Base-by-base conservation (phyloP, 768 basidiomycete species). In the Jaapia argillacea region DNA sequence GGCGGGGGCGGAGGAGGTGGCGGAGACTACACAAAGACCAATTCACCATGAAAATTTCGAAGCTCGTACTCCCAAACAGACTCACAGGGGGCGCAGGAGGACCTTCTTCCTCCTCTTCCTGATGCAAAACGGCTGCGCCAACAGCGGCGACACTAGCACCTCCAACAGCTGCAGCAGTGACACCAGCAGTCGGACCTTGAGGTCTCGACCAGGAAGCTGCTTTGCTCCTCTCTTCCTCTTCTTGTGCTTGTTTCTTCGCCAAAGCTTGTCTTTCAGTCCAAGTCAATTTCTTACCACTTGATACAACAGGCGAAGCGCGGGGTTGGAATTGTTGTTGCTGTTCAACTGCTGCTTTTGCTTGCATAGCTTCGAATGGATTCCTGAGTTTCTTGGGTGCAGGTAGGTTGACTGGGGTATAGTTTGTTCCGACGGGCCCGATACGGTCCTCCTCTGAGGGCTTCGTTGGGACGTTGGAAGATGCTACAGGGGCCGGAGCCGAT, bases 201-300 rank as follows among this genome's bases (percentile, higher is more conserved):
- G 72, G 58, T 4, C 70, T 52, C 35, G 63, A 59, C 54, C 69
- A 70, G 13, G 69, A 69, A 1, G 81, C 78, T 36, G 68, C 64
- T 36, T 68, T 77, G 53, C 85, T 88, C 37, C 64, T 66, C 6
- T 69, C 66, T 47, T 80, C 81, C 45, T 90, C 92, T 51, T 86
- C 89, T 50, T 81, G 86, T 13, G 72, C 68, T 52, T 89, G 85
- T 56, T 83, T 82, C 69, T 92, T 93, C 1, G 90, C 84, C n/a
- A 82, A 65, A 0, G 87, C 91, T 57, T 97, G 93, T 18, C 93
- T 72, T 59, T 98, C 86, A 45, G 76, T 85, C 94, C 94, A 98
- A 0, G 93, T 94, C 48, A 94, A 60, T 60, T 90, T 93, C 67
- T 87, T 87, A 1, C 67, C 45, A 1, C 71, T 75, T 18, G 65